Evolutionary conservation across 495 filamentous ascomycete genomes (phyloP).

Genomic region (Lasiosphaeria hispida): DNA sequence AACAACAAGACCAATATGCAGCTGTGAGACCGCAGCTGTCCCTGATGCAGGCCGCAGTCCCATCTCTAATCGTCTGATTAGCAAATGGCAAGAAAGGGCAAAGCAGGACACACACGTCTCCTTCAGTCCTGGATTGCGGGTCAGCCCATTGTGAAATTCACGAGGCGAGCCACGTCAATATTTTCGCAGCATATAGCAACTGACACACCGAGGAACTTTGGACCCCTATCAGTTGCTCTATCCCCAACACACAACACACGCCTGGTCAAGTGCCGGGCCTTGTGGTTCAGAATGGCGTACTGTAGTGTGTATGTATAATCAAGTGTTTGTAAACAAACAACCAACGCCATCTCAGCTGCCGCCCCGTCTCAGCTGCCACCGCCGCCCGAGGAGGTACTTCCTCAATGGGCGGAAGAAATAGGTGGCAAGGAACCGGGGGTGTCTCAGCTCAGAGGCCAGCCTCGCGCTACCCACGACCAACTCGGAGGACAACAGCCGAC

Average conservation of each 20-base stretch:
- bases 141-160: too few species aligned
- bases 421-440: background rate
- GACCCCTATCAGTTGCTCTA: background rate
- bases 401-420: constrained; percentile 6
- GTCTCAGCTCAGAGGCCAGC: background rate
- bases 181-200: too few species aligned
- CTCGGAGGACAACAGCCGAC: constrained; percentile 8
- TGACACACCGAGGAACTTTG: too few species aligned
- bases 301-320: too few species aligned
- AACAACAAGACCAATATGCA: background rate
- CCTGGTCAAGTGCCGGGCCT: background rate
- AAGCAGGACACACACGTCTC: too few species aligned
- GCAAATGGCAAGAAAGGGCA: too few species aligned
- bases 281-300: background rate
- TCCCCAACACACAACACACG: background rate
- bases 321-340: too few species aligned
- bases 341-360: constrained; percentile 6
- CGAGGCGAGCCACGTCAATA: too few species aligned
- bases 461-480: background rate
- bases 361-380: constrained; percentile 13
- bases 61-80: too few species aligned
- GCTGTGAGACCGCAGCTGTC: background rate
- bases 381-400: constrained; percentile 4
- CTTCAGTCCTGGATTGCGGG: too few species aligned
- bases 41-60: constrained; percentile 4